Evolutionary conservation across 805 yeast genomes (phyloP), one percentile per base, ranked within the genome.

Genomic region (Cyberlindnera sargentensis): DNA sequence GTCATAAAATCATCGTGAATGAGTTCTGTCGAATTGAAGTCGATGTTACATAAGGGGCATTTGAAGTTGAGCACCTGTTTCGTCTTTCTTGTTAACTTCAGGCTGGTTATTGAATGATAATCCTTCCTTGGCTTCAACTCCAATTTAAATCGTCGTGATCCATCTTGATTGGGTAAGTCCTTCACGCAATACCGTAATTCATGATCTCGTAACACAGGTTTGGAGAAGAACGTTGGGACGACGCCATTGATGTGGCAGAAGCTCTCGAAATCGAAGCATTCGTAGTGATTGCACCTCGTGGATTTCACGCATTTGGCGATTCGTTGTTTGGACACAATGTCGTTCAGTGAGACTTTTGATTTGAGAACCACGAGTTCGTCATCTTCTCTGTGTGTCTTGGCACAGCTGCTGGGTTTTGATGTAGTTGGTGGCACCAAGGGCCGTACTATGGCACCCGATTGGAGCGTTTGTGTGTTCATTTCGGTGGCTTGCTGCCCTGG

Each of bases 1-100:
- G 34, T 34, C 50, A 51, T 50, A 40, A 50, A 54, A 36, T 54
- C 58, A 36, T 54, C 58, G 34, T 42, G 46, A 2, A 50, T 40
- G 36, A 54, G 35, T 8, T 52, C 56, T 8, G 43, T 35, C 3
- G 48, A 37, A 3, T 3, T 4, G 33, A 50, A 52, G 10, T 27
- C 25, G 5, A 45, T 27, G 36, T 47, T 39, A 42, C 58, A 54
- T 25, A 54, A 37, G 1, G 58, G 56, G 36, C 58, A 54, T 41
- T 29, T 43, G 25, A 41, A 34, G 5, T 11, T 11, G 10, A 11
- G 20, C 2, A 32, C 3, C 27, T 36, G 11, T 28, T 40, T 43
- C 27, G 44, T 31, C 42, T 45, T 51, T 31, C 31, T 41, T 4
- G 52, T 45, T 41, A 49, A 27, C 23, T 46, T 47, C 36, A 49